Base-by-base conservation (phyloP, 2,329 filamentous ascomycete genomes). In the Calonectria fujianensis region DNA sequence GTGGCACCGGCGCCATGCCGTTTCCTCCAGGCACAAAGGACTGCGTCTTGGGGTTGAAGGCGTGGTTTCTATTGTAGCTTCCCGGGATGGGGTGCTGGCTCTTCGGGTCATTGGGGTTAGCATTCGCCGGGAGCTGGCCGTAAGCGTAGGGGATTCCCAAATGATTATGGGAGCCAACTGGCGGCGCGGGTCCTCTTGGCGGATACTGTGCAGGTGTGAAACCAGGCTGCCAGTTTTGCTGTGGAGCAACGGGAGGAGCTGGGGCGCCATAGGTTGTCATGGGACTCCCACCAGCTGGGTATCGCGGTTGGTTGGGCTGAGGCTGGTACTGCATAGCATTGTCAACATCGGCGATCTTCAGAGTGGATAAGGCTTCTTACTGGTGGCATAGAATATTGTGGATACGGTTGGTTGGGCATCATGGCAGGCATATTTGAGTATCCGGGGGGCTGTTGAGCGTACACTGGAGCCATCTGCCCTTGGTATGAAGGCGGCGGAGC, bases 21-120 rank as follows among this genome's bases (percentile, higher is more conserved):
- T 85, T 88, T 75, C 91, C 82, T 24, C 85, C 84, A 61, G 96
- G 96, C 31, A 98, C 91, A 84, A 98, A 98, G 0, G 96, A 94
- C 82, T 98, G 95, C 20, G 95, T 98, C 86, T 98, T 96, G 0
- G 96, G 96, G 82, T 98, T 98, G 87, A 98, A 98, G 16, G 94
- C 92, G 80, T 95, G 95, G 67, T 85, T 86, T 73, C 96, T 91
- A 82, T 94, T 95, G 78, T 91, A 97, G 85, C 94, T 97, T 45
- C 95, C 95, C 18, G 95, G 95, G 72, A 97, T 92, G 8, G 95
- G 94, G 83, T 98, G 95, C 82, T 96, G 94, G 73, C 91, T 91
- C 84, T 94, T 93, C 11, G 93, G 91, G 80, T 94, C 94, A 75
- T 94, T 90, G 32, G 94, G 92, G 64, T 93, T 93, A 67, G 90